phyloP scores from a whole-genome alignment of 2,329 filamentous ascomycete genomes.

The Ceratocystis cacaofunesta region DNA sequence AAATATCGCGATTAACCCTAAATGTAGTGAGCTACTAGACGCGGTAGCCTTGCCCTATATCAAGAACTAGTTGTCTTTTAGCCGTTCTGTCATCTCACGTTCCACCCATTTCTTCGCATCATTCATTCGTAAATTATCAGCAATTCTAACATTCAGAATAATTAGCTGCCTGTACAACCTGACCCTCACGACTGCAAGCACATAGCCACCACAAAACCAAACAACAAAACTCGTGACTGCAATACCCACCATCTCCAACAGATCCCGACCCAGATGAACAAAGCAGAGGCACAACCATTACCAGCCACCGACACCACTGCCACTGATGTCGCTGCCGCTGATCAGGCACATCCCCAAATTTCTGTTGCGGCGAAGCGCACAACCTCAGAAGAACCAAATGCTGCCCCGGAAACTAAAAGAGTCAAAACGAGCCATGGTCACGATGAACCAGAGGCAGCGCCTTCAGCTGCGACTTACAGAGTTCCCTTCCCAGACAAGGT shows the following conservation, averaged over 20 bases:
- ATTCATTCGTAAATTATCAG: too few relatives aligned
- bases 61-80: too few relatives aligned
- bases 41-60: too few relatives aligned
- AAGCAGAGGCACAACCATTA: neutral
- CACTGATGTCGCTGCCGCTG: neutral
- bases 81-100: too few relatives aligned
- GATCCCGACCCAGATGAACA: neutral
- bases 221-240: neutral
- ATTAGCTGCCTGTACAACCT: too few relatives aligned
- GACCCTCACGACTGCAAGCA: neutral
- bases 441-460: neutral
- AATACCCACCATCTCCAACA: neutral
- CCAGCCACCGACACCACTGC: neutral
- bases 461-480: neutral
- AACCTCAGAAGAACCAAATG: neutral
- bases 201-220: neutral
- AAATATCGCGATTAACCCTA: too few relatives aligned
- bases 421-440: neutral
- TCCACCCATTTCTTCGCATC: too few relatives aligned
- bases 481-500: slow-evolving; percentile 2
- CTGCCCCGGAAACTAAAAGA: neutral
- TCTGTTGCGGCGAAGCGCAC: neutral
- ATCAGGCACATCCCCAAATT: neutral
- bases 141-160: too few relatives aligned
- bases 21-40: too few relatives aligned